Evolutionary conservation across 83 land plant species (phyloP).

Genomic region (Diphasiastrum complanatum): DNA sequence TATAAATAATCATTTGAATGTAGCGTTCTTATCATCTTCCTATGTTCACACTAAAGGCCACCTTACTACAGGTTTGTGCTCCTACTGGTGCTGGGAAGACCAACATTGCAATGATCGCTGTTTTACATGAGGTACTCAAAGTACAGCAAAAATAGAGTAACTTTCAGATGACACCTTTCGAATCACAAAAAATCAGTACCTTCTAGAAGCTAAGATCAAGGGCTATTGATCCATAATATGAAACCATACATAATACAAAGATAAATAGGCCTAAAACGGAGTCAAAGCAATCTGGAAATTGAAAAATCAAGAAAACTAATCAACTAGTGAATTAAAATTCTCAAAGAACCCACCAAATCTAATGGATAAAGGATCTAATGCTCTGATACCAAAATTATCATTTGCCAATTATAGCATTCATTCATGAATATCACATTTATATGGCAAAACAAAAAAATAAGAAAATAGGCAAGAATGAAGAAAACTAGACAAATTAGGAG

Average conservation of each 20-base stretch:
- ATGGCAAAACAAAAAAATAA: too few species aligned
- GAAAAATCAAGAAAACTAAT: too few species aligned
- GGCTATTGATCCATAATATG: too few species aligned
- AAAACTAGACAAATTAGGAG: too few species aligned
- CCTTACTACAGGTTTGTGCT: conserved; percentile 79
- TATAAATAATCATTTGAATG: not conserved
- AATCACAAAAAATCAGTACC: not conserved
- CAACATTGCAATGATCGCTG: conserved; percentile 94
- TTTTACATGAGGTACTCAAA: conserved; percentile 72
- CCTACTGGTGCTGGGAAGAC: conserved; percentile 99
- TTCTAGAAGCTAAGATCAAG: not conserved
- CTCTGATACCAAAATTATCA: conserved; percentile 3
- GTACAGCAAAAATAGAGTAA: not conserved
- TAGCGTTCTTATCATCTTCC: not conserved
- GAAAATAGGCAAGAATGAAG: too few species aligned
- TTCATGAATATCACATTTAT: too few species aligned
- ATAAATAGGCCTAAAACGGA: too few species aligned
- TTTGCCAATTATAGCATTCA: not conserved
- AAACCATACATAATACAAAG: too few species aligned
- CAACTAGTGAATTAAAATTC: not conserved
- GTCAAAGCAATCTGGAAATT: too few species aligned
- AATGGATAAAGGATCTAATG: not conserved
- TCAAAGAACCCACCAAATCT: not conserved
- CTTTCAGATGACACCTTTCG: not conserved
- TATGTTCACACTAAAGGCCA: not conserved